phyloP scores from a whole-genome alignment of 306 rosid species.

The Malus sylvestris region DNA sequence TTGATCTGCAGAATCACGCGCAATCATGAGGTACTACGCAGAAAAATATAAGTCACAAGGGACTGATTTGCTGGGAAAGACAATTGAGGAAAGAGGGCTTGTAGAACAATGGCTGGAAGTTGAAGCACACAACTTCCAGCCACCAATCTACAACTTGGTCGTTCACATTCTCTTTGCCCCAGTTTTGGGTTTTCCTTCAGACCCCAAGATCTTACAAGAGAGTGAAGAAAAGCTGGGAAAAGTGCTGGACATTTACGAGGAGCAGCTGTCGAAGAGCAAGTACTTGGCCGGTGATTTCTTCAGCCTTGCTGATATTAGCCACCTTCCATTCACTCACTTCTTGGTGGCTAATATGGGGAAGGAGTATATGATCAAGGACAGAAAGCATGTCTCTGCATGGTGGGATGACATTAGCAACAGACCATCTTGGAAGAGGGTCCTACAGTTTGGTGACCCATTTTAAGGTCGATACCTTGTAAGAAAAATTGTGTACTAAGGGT shows the following conservation, averaged over 20 bases:
- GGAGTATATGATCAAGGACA: conserved; percentile 18
- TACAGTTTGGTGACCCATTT: not conserved
- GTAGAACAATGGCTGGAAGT: conserved; percentile 59
- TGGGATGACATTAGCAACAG: conserved; percentile 43
- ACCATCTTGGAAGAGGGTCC: conserved; percentile 39
- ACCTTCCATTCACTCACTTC: conserved; percentile 34
- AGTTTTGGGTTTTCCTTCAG: not conserved
- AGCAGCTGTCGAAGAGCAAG: conserved; percentile 42
- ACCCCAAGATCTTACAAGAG: conserved; percentile 37
- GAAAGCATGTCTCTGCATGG: conserved; percentile 38
- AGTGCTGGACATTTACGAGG: conserved; percentile 46
- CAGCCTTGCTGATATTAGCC: conserved; percentile 49
- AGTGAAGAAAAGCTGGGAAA: conserved; percentile 38
- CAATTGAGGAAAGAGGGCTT: conserved; percentile 39
- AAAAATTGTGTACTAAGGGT: not conserved
- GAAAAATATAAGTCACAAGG: conserved; percentile 41
- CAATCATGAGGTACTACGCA: conserved; percentile 37
- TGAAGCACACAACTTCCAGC: conserved; percentile 32
- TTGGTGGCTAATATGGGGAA: conserved; percentile 30
- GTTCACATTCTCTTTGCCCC: conserved; percentile 17
- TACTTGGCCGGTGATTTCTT: conserved; percentile 52
- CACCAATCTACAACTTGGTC: conserved; percentile 12
- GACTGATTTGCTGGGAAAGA: conserved; percentile 32
- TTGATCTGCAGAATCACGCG: conserved; percentile 35
- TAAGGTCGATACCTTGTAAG: not conserved